These are phyloP conservation scores for Tilletia horrida DNA, from an alignment of 1,284 basidiomycete species.

Conservation along the genomic window DNA sequence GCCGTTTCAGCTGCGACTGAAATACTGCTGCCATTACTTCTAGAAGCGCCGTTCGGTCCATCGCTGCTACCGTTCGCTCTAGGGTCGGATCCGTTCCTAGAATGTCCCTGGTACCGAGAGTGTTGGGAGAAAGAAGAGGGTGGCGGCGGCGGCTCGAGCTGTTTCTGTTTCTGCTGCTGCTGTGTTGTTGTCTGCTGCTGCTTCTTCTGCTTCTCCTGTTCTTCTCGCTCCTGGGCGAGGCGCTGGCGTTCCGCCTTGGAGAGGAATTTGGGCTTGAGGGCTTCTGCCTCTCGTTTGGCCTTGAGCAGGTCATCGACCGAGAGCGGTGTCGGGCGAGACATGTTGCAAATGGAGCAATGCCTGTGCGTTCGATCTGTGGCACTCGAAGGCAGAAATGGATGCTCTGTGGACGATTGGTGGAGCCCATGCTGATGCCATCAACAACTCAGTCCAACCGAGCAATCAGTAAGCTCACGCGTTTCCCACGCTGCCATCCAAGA, in stretches of 20 bases:
- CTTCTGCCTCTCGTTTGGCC: constrained; percentile 34
- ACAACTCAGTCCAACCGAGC: too few relatives aligned
- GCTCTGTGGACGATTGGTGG: too few relatives aligned
- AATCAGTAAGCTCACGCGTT: too few relatives aligned
- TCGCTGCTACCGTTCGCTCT: too few relatives aligned
- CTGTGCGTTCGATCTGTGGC: too few relatives aligned
- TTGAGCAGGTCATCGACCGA: constrained; percentile 43
- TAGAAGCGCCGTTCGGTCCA: not conserved
- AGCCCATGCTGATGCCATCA: too few relatives aligned
- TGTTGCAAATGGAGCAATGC: not conserved
- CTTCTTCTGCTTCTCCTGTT: constrained; percentile 54
- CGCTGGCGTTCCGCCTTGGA: constrained; percentile 41
- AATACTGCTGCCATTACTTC: not conserved
- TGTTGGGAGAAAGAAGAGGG: too few relatives aligned
- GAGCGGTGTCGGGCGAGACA: constrained; percentile 30
- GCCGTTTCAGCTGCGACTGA: not conserved
- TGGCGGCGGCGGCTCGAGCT: not conserved
- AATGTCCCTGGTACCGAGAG: too few relatives aligned
- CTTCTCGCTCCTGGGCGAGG: constrained; percentile 32
- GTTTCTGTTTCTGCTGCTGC: not conserved
- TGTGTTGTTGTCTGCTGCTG: constrained; percentile 12
- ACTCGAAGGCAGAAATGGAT: too few relatives aligned
- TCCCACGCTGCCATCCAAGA: too few relatives aligned
- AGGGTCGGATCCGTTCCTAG: too few relatives aligned
- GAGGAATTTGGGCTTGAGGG: constrained; percentile 41